Base-by-base conservation (phyloP, 2,329 filamentous ascomycete species). In the Ascochyta koolunga region DNA sequence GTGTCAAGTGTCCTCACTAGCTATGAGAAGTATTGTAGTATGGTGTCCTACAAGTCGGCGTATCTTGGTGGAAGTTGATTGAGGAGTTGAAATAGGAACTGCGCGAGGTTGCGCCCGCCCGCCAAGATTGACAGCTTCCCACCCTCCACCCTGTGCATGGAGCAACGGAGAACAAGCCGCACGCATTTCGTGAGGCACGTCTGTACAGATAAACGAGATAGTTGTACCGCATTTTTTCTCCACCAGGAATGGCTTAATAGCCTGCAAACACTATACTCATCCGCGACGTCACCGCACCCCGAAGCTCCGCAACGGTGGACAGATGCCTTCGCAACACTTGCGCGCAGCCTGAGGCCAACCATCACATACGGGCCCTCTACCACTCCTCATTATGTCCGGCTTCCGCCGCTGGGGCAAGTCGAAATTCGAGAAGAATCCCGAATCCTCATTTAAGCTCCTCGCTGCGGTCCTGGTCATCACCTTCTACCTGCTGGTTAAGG, bases 371-470 rank as follows among this genome's bases (percentile, higher is more conserved):
- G 58, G 54, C 49, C 49, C 48, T 51, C 31, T 10, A 47, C 31
- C 24, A 49, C 33, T 22, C 27, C 37, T 41, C 59, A 56, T 59
- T 50, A 74, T 74, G 71, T 65, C 69, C 58, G 62, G 67, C 59
- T 71, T 72, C 54, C 70, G 70, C 54, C 71, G 71, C 61, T 72
- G 70, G 69, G 66, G 68, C 63, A 71, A 66, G 50, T 67, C 72
- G 15, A 73, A 68, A 52, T 72, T 74, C 56, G 66, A 73, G 54
- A 71, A 71, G 48, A 76, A 76, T 49, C 74, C 76, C 29, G 68
- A 71, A 39, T 72, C 73, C n/a, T 69, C 70, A n/a, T 76, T 75
- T 65, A 76, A 78, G 66, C 65, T 77, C 48, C 67, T 77, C 43
- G 68, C 71, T 35, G 76, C 71, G 43, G 65, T 72, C 48, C 61